Percentiles rank a stretch among this genome's conserved stretches.
phyloP scores from a whole-genome alignment of 2,329 filamentous ascomycete genomes.

The Curvularia lunata region DNA sequence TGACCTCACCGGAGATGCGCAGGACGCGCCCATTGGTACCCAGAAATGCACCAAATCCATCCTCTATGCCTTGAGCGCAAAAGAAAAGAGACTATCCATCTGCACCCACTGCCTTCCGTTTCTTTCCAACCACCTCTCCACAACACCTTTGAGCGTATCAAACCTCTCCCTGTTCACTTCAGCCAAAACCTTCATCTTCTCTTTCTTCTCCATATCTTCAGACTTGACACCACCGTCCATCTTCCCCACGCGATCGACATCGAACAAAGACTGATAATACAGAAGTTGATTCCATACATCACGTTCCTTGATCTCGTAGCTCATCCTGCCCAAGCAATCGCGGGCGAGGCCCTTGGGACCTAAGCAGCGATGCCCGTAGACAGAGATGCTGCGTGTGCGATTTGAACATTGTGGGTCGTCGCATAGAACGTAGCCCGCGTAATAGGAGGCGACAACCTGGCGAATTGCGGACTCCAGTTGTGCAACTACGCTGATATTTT shows the following conservation, averaged over 20 bases:
- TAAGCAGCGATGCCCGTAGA: constrained; percentile 88
- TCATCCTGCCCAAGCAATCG: constrained; percentile 86
- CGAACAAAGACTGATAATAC: constrained; percentile 84
- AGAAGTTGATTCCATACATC: constrained; percentile 93
- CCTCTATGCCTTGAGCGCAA: constrained; percentile 51
- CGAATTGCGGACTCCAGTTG: constrained; percentile 89
- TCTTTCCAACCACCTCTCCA: constrained; percentile 85
- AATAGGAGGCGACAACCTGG: constrained; percentile 79
- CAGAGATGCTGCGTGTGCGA: constrained; percentile 88
- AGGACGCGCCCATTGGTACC: neutral
- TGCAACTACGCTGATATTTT: constrained; percentile 77
- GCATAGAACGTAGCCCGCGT: constrained; percentile 89
- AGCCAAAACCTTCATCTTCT: constrained; percentile 69
- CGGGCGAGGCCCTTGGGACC: constrained; percentile 83
- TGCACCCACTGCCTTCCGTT: constrained; percentile 92
- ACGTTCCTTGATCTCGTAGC: constrained; percentile 86
- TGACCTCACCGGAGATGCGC: neutral
- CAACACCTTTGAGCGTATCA: constrained; percentile 73
- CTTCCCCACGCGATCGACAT: constrained; percentile 79
- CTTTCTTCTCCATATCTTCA: constrained; percentile 56
- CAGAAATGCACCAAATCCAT: neutral
- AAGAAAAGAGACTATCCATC: constrained; percentile 85
- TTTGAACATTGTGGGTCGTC: constrained; percentile 86
- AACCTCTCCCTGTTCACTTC: constrained; percentile 86
- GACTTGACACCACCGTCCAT: constrained; percentile 61